Evolutionary conservation across 75 land plant genomes (phyloP), one percentile per base, ranked within the genome.

Genomic region (Pseudotsuga menziesii): DNA sequence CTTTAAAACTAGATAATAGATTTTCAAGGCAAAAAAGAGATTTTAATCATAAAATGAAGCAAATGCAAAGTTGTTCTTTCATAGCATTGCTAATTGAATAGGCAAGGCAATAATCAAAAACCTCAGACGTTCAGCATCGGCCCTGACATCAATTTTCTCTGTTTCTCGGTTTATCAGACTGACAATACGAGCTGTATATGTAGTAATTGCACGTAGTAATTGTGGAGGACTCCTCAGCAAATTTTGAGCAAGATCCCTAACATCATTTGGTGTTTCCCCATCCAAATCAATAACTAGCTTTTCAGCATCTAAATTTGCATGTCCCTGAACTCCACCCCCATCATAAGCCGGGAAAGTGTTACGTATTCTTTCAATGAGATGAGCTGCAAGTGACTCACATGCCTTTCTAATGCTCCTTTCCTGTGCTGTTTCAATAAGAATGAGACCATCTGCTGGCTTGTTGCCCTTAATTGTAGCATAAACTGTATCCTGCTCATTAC

Each of bases 71-170:
- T 1, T 48, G 12, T 48, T 9, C 72, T 41, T 39, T 36, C 72
- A n/a, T 0, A 69, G 54, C 1, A 48, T 48, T 48, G 12, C 54
- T 63, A 35, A 41, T 16, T 19, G 7, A 32, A 12, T 23, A 67
- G 48, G 12, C 26, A 69, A 72, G 26, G 29, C 9, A 76, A 60
- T 15, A 13, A 62, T 58, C 54, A n/a, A 35, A 44, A 56, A 97
- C 99, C 99, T 92, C 63, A 97, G 77, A 11, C 88, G 85, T 83
- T 97, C 99, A 25, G 99, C 97, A 89, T 97, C 99, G 76, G 99
- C 98, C 88, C 90, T 88, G 70, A 92, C 87, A 76, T 97, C 99
- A 82, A 94, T 89, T 82, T 94, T 97, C 75, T 97, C 98, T 39
- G 86, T 92, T 78, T 97, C 99, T 75, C 82, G 79, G 52, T 77